These are phyloP conservation scores for Sporisorium iseilematis-ciliati DNA, from an alignment of 1,284 basidiomycete genomes.

Conservation along the genomic window DNA sequence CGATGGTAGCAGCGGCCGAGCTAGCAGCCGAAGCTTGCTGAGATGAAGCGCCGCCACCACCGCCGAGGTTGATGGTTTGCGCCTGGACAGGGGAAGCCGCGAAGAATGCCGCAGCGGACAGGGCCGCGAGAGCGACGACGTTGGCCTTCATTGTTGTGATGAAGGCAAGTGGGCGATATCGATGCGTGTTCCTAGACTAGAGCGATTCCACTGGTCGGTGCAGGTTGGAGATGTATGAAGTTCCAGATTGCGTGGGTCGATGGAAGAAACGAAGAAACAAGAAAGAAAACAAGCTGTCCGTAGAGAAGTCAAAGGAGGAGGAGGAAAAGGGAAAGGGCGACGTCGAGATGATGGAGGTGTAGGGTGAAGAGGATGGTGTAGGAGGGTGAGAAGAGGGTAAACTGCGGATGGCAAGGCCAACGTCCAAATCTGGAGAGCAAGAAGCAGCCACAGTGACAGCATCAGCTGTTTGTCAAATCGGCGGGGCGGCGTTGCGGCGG, in stretches of 20 bases:
- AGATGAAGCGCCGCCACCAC: constrained; percentile 4
- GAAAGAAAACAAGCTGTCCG: neutral
- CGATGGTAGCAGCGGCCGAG: constrained; percentile 10
- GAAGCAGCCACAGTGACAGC: neutral
- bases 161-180: too few relatives aligned
- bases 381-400: neutral
- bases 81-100: constrained; percentile 19
- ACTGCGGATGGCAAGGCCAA: neutral
- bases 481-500: constrained; percentile 1
- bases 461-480: constrained; percentile 2
- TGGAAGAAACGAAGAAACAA: neutral
- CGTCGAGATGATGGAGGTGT: constrained; percentile 5
- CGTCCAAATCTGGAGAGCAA: neutral
- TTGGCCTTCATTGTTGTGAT: constrained; percentile 28
- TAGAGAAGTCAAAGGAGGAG: neutral
- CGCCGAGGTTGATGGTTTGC: constrained; percentile 29
- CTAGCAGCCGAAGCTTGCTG: constrained; percentile 11
- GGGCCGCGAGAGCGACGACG: constrained; percentile 24
- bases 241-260: neutral
- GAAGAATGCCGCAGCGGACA: constrained; percentile 38
- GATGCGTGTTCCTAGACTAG: too few relatives aligned
- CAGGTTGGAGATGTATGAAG: neutral
- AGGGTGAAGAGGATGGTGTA: neutral
- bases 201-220: too few relatives aligned
- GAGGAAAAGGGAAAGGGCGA: neutral